Conservation (phyloP, 257 asterid species). For the Cynanchum wilfordii region DNA sequence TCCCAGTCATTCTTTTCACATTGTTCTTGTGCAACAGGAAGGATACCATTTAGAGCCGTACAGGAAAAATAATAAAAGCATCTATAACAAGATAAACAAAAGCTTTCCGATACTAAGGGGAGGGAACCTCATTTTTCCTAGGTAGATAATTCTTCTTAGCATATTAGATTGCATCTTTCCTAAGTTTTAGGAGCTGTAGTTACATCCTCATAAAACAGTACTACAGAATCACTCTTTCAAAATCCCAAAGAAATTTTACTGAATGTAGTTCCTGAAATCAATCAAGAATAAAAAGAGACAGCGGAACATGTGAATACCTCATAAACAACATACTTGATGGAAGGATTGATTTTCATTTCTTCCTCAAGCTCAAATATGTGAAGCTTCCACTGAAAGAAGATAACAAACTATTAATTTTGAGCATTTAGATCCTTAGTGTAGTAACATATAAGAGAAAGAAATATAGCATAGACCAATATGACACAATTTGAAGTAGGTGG, state of each 20-base stretch:
- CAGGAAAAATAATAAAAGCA: not conserved
- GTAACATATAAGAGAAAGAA: not conserved
- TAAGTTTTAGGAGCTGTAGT: not conserved
- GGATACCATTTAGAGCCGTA: not conserved
- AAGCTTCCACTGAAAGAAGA: conserved; percentile 29
- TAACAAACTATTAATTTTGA: not conserved
- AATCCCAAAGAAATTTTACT: not conserved
- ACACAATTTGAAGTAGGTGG: not conserved
- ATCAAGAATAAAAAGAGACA: not conserved
- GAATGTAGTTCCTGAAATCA: not conserved
- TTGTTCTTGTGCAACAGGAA: not conserved
- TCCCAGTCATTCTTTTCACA: not conserved
- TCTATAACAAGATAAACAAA: not conserved
- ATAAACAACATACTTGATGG: conserved; percentile 24
- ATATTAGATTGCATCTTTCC: not conserved
- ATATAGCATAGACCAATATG: not conserved
- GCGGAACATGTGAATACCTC: conserved; percentile 12
- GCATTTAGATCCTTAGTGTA: not conserved
- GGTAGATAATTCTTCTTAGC: not conserved
- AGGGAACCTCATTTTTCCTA: not conserved
- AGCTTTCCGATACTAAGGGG: not conserved
- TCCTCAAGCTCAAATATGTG: conserved; percentile 30
- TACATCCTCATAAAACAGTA: not conserved
- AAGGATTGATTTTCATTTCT: conserved; percentile 26
- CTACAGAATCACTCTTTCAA: not conserved